A percentile compares a stretch with the other conserved stretches of the same genome.
phyloP scores from a whole-genome alignment of 2,329 filamentous ascomycete genomes.

The Pochonia chlamydosporia region DNA sequence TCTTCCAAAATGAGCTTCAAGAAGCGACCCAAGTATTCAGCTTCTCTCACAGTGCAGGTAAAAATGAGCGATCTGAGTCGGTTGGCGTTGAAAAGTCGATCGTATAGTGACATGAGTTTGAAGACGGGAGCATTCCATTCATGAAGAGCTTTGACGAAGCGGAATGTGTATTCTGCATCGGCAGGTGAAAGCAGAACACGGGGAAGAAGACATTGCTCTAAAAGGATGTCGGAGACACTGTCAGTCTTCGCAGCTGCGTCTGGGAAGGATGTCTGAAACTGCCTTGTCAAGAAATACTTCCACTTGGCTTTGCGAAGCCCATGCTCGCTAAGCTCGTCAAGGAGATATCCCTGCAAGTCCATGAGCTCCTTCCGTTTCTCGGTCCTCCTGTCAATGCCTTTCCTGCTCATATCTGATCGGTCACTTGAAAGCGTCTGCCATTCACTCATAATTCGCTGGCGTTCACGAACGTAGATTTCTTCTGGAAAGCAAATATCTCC shows the following conservation, averaged over 20 bases:
- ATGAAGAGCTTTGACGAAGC: conserved; percentile 83
- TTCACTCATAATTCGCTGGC: conserved; percentile 61
- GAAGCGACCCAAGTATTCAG: conserved; percentile 89
- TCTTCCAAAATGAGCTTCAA: conserved; percentile 76
- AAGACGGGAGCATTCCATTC: conserved; percentile 80
- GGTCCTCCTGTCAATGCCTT: conserved; percentile 56
- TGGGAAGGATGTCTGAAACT: conserved; percentile 75
- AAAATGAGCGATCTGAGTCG: conserved; percentile 79
- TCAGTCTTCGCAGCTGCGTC: conserved; percentile 58
- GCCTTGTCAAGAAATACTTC: conserved; percentile 63
- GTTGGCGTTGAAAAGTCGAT: conserved; percentile 78
- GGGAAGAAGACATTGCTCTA: conserved; percentile 91
- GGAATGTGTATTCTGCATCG: conserved; percentile 85
- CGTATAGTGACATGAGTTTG: conserved; percentile 75
- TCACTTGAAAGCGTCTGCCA: conserved; percentile 63
- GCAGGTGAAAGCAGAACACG: conserved; percentile 76
- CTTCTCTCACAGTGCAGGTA: conserved; percentile 82
- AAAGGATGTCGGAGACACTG: conserved; percentile 65
- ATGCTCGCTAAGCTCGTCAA: conserved; percentile 68
- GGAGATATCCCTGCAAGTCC: conserved; percentile 62
- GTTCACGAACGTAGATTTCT: conserved; percentile 72
- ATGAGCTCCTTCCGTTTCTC: conserved; percentile 64
- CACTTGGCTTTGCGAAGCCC: conserved; percentile 62
- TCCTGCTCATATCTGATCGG: conserved; percentile 64
- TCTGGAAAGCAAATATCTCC: conserved; percentile 74